A percentile compares a stretch with the other conserved stretches of the same genome.
Conservation (phyloP, 352 stramenopile species). For the Hyphochytrium catenoides region DNA sequence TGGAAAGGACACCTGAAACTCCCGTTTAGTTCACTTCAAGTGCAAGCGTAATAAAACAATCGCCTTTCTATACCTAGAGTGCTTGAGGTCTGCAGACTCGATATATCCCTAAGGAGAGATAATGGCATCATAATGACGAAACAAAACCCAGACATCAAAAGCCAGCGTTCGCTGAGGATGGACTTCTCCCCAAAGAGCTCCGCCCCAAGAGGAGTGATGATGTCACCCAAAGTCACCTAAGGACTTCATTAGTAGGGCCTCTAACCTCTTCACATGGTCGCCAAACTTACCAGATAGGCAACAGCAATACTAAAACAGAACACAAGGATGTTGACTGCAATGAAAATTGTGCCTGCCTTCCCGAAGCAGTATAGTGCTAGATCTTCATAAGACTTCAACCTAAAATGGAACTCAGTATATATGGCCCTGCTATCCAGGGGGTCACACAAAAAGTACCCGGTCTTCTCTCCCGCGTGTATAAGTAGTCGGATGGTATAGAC, state of each 20-base stretch:
- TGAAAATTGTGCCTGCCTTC: conserved; percentile 48
- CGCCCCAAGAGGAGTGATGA: conserved; percentile 39
- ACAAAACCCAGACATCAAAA: conserved; percentile 51
- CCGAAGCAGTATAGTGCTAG: conserved; percentile 52
- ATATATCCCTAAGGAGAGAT: conserved; percentile 53
- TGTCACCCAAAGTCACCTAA: conserved; percentile 50
- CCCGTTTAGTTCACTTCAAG: too few species aligned
- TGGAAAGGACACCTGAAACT: conserved; percentile 48
- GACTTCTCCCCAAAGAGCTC: conserved; percentile 32
- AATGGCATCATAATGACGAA: conserved; percentile 46
- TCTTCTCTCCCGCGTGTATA: conserved; percentile 40
- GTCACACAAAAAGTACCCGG: conserved; percentile 28
- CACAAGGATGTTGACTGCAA: conserved; percentile 53
- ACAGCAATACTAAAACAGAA: conserved; percentile 61
- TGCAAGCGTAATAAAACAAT: too few species aligned
- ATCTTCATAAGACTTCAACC: conserved; percentile 59
- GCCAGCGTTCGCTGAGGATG: conserved; percentile 31
- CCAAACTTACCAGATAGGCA: conserved; percentile 51
- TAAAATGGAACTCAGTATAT: conserved; percentile 7
- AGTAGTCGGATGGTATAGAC: conserved; percentile 56
- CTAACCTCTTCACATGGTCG: too few species aligned
- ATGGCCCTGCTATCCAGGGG: background rate
- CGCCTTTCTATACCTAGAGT: too few species aligned
- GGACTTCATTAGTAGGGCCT: too few species aligned
- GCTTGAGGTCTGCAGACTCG: conserved; percentile 52